phyloP scores from a whole-genome alignment of 2,329 filamentous ascomycete species.

The Phaeophleospora eucalypticola region DNA sequence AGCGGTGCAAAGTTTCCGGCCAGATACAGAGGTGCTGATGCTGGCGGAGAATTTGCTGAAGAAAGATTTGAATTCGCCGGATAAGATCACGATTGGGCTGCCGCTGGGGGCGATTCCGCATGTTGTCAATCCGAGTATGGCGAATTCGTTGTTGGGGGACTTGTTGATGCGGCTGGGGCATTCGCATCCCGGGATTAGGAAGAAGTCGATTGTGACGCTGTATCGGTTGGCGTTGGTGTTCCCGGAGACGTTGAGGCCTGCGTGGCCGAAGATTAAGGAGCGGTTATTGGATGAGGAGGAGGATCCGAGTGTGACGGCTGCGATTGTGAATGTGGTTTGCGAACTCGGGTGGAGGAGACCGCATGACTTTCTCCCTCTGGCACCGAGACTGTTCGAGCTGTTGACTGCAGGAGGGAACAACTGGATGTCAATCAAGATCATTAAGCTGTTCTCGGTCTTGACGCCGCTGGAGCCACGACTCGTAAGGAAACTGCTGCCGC shows the following conservation, averaged over 20 bases:
- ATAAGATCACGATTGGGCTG: conserved; percentile 73
- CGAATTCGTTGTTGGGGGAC: conserved; percentile 82
- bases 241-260: conserved; percentile 83
- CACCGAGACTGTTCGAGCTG: conserved; percentile 86
- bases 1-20: conserved; percentile 90
- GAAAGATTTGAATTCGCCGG: conserved; percentile 77
- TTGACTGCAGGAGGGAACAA: conserved; percentile 91
- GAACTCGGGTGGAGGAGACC: conserved; percentile 92
- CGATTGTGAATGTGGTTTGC: conserved; percentile 94
- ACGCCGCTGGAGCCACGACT: conserved; percentile 89
- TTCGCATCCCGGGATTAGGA: conserved; percentile 78
- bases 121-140: conserved; percentile 86
- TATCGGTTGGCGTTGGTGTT: conserved; percentile 95
- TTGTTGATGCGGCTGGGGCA: conserved; percentile 82
- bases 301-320: conserved; percentile 88
- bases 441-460: conserved; percentile 93
- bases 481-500: conserved; percentile 84
- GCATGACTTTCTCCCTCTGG: conserved; percentile 87
- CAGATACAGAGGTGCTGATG: conserved; percentile 96
- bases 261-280: conserved; percentile 97
- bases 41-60: conserved; percentile 93
- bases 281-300: conserved; percentile 84
- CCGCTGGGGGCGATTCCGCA: conserved; percentile 90
- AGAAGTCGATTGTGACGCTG: conserved; percentile 92
- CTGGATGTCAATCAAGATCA: conserved; percentile 99